Base-by-base conservation (phyloP, 345 rosid species). In the Carallia pectinifolia region DNA sequence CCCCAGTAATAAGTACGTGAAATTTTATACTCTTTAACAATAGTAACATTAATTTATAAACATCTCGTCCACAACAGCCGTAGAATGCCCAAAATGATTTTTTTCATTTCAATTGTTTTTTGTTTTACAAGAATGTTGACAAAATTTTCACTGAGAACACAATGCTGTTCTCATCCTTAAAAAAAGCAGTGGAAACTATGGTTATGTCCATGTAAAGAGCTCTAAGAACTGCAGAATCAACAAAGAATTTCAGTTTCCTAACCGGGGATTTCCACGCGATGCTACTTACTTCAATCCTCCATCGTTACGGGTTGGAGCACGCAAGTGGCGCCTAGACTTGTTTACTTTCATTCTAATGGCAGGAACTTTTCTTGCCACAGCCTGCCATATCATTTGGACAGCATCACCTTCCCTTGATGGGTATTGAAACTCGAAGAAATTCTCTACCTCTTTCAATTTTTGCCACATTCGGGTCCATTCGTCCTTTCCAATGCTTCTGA, bases 371-470 rank as follows among this genome's bases (percentile, higher is more conserved):
- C 94, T 87, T 2, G 90, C 88, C 38, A 95, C 71, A 8, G 97
- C 90, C 81, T 85, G 88, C 98, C 99, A 95, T 73, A 89, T 90
- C 96, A 92, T 92, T 72, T 95, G 86, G 70, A 95, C 91, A 9
- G 93, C 99, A 63, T 85, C 92, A 0, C 80, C 86, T 55, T 84
- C 85, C 64, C 72, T 85, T 0, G 86, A 79, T 10, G 99, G 98
- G 71, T 83, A 87, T 15, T 84, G 84, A 23, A 85, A 89, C 78
- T 89, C 90, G 7, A 81, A 89, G 66, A 80, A 64, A 6, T 67
- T 71, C 76, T 88, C 88, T 1, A 92, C 77, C 63, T 90, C 94
- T 66, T 84, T 88, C 75, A 92, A 65, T 72, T 79, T 72, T 52
- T 31, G 53, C 93, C 91, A 87, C 97, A 90, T 92, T 61, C 67